Conservation (phyloP, 352 stramenopile species). For the Phytophthora sojae region DNA sequence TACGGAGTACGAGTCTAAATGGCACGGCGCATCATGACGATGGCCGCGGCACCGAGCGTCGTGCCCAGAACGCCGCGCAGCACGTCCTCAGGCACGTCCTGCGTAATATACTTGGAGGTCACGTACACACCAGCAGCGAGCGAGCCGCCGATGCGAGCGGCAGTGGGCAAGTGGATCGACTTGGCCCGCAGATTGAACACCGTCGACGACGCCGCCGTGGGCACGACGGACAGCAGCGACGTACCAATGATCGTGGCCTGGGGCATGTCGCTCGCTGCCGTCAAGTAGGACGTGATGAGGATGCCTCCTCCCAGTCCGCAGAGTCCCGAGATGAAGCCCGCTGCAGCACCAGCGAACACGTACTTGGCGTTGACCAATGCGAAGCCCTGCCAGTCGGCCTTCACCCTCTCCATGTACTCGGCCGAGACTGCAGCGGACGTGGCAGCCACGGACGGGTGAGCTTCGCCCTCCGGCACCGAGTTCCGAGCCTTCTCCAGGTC, state of each 20-base stretch:
- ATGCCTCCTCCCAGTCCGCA: slow-evolving; percentile 86
- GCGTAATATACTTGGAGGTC: slow-evolving; percentile 88
- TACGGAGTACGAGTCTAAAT: slow-evolving; percentile 47
- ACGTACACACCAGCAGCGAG: slow-evolving; percentile 71
- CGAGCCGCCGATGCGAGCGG: slow-evolving; percentile 67
- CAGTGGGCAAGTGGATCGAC: slow-evolving; percentile 81
- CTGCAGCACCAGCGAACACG: slow-evolving; percentile 68
- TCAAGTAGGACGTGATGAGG: slow-evolving; percentile 89
- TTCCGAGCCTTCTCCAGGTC: slow-evolving; percentile 29
- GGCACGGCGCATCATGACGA: slow-evolving; percentile 84
- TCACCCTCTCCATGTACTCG: slow-evolving; percentile 57
- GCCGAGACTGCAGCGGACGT: slow-evolving; percentile 29
- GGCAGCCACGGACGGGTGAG: slow-evolving; percentile 22
- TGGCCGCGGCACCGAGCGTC: slow-evolving; percentile 70
- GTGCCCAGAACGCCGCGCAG: slow-evolving; percentile 77
- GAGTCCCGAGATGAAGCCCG: slow-evolving; percentile 86
- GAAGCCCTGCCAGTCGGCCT: slow-evolving; percentile 55
- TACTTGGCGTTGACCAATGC: slow-evolving; percentile 79
- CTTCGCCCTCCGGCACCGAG: slow-evolving; percentile 7
- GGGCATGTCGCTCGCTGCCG: slow-evolving; percentile 86
- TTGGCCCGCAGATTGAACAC: slow-evolving; percentile 84
- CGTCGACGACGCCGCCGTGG: slow-evolving; percentile 80
- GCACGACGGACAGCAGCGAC: slow-evolving; percentile 84
- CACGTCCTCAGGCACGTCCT: slow-evolving; percentile 77
- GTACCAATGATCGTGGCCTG: slow-evolving; percentile 87